Percentiles rank a stretch among this genome's conserved stretches.
Evolutionary conservation across 495 filamentous ascomycete genomes (phyloP).

Genomic region (Hypoxylon crocopeplum): DNA sequence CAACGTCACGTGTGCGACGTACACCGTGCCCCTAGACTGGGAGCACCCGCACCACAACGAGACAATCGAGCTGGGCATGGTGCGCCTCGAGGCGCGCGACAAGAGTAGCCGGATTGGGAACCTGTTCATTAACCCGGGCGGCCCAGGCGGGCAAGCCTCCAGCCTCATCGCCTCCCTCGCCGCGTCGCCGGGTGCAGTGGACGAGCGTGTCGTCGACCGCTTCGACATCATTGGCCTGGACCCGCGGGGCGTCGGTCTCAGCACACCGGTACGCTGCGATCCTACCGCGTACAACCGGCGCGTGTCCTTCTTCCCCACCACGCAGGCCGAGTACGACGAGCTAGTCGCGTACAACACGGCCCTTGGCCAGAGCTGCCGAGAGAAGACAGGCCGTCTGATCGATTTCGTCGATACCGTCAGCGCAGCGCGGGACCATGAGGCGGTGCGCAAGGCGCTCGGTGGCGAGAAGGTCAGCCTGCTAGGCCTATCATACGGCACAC

Average conservation of each 20-base stretch:
- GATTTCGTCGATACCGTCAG: slow-evolving; percentile 51
- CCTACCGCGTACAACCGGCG: slow-evolving; percentile 43
- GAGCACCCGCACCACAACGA: slow-evolving; percentile 17
- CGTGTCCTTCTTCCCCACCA: slow-evolving; percentile 40
- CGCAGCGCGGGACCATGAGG: slow-evolving; percentile 52
- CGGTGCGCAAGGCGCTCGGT: slow-evolving; percentile 48
- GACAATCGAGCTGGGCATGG: slow-evolving; percentile 38
- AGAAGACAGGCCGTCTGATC: slow-evolving; percentile 44
- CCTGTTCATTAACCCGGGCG: slow-evolving; percentile 50
- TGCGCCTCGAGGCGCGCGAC: slow-evolving; percentile 37
- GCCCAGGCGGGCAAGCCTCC: slow-evolving; percentile 42
- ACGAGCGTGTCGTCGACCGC: slow-evolving; percentile 33
- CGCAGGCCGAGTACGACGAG: slow-evolving; percentile 39
- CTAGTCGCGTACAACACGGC: slow-evolving; percentile 43
- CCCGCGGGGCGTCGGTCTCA: slow-evolving; percentile 45
- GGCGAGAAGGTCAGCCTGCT: slow-evolving; percentile 40
- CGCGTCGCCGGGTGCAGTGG: slow-evolving; percentile 3
- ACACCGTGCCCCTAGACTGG: slow-evolving; percentile 39
- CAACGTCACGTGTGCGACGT: slow-evolving; percentile 32
- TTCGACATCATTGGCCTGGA: slow-evolving; percentile 45
- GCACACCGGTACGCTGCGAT: slow-evolving; percentile 50
- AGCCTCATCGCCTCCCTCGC: slow-evolving; percentile 18
- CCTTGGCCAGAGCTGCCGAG: slow-evolving; percentile 45
- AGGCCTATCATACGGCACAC: slow-evolving; percentile 63
- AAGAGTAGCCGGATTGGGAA: slow-evolving; percentile 40